Percentiles rank a stretch among this genome's conserved stretches.
Conservation (phyloP, 2,329 filamentous ascomycete genomes). For the Pseudogymnoascus sp. region DNA sequence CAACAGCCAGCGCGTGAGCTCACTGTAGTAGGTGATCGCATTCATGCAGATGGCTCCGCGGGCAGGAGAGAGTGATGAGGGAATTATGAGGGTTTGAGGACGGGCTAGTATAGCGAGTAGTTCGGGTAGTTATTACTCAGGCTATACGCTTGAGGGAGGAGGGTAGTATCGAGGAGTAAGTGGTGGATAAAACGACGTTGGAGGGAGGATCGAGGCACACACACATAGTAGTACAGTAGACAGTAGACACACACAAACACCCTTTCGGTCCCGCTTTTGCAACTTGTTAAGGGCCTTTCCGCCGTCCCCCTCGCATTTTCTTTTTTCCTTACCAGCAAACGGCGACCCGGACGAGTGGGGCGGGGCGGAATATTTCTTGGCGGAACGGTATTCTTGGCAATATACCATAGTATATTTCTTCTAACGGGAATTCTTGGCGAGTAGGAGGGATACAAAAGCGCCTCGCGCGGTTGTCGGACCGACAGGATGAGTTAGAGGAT, state of each 20-base stretch:
- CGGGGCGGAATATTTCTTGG: not conserved
- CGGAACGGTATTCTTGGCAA: not conserved
- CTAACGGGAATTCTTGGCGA: not conserved
- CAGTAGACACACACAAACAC: not conserved
- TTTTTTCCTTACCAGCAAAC: constrained; percentile 1
- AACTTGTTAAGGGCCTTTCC: not conserved
- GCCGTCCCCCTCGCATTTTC: not conserved
- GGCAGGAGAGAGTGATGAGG: not conserved
- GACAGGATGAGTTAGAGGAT: not conserved
- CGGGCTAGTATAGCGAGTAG: not conserved
- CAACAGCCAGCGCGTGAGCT: constrained; percentile 26
- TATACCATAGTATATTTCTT: not conserved
- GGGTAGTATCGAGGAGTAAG: not conserved
- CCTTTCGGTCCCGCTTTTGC: constrained; percentile 7
- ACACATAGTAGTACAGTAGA: not conserved
- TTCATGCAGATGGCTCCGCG: constrained; percentile 25
- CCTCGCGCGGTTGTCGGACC: not conserved
- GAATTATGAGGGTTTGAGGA: not conserved
- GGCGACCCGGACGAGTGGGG: constrained; percentile 6
- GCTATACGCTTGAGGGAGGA: not conserved
- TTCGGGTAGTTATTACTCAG: not conserved
- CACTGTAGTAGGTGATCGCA: constrained; percentile 24
- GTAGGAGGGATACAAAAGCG: not conserved
- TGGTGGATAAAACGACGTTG: constrained; percentile 3
- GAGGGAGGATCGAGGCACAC: not conserved